Evolutionary conservation across 2,329 filamentous ascomycete genomes (phyloP).

Genomic region (Atkinsonella texensis): DNA sequence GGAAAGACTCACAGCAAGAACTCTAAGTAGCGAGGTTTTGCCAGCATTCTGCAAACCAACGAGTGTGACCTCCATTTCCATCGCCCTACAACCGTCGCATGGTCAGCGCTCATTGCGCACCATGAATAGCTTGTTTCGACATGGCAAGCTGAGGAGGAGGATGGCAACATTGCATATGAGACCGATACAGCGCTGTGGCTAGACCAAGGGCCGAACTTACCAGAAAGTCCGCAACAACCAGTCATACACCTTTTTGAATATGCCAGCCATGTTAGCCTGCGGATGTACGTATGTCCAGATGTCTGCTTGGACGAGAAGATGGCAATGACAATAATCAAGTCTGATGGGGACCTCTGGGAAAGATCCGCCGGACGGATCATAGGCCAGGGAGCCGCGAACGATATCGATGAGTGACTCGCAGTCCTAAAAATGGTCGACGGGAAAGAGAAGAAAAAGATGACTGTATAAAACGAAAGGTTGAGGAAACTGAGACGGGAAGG

Average conservation of each 20-base stretch:
- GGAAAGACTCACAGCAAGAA: conserved; percentile 68
- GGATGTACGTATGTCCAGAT: not conserved
- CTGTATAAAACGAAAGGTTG: not conserved
- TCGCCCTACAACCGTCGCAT: conserved; percentile 52
- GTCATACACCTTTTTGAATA: conserved; percentile 94
- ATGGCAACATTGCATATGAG: conserved; percentile 4
- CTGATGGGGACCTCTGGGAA: not conserved
- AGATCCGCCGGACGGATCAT: not conserved
- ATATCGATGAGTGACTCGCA: not conserved
- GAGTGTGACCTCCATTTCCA: conserved; percentile 99
- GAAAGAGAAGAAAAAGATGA: not conserved
- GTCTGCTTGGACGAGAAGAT: not conserved
- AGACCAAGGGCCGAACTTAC: conserved; percentile 39
- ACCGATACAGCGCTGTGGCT: not conserved
- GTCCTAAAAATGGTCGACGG: not conserved
- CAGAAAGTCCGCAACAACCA: conserved; percentile 97
- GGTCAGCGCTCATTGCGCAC: conserved; percentile 9
- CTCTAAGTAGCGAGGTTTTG: conserved; percentile 88
- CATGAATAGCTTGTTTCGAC: not conserved
- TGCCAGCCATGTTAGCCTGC: conserved; percentile 57
- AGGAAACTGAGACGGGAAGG: not conserved
- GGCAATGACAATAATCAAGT: not conserved
- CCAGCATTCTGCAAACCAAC: conserved; percentile 96
- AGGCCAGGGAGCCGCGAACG: not conserved
- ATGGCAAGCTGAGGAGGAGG: conserved; percentile 2